Percentiles rank a stretch among this genome's conserved stretches.
Evolutionary conservation across 768 basidiomycete genomes (phyloP).

Genomic region (Termitomyces sp.): DNA sequence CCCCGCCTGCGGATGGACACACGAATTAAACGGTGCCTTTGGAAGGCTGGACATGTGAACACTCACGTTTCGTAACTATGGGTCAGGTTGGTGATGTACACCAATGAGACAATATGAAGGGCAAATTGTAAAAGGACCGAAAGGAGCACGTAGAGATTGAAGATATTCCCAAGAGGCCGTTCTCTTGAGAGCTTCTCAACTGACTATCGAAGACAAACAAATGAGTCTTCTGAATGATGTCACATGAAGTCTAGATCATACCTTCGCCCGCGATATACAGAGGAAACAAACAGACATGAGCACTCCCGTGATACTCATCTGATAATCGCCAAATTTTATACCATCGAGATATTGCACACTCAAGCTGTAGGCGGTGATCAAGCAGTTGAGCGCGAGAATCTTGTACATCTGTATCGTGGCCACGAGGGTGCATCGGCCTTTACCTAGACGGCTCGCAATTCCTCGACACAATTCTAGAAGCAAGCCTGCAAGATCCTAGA

Average conservation of each 20-base stretch:
- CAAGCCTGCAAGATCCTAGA: conserved; percentile 1
- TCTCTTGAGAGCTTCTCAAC: conserved; percentile 93
- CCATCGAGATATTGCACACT: conserved; percentile 98
- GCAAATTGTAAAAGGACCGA: conserved; percentile 94
- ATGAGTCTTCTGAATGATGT: background rate
- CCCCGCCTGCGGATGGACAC: conserved; percentile 46
- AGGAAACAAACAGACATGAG: conserved; percentile 98
- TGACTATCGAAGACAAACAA: conserved; percentile 55
- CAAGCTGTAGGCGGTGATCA: conserved; percentile 98
- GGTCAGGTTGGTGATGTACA: conserved; percentile 91
- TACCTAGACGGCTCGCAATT: conserved; percentile 70
- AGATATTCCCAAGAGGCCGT: conserved; percentile 92
- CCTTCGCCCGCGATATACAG: conserved; percentile 97
- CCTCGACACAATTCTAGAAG: conserved; percentile 31
- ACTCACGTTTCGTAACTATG: conserved; percentile 75
- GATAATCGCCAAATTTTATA: conserved; percentile 99
- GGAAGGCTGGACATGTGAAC: conserved; percentile 4
- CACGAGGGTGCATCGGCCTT: conserved; percentile 69
- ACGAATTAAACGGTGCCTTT: conserved; percentile 5
- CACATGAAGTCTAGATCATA: conserved; percentile 29
- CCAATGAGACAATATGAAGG: conserved; percentile 83
- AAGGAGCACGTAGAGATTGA: conserved; percentile 92
- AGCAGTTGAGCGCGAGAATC: conserved; percentile 94
- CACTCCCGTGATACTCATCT: conserved; percentile 94
- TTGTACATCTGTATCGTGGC: conserved; percentile 99